Evolutionary conservation across 192 early-diverging fungal species (phyloP).

Genomic region (Gryganskiella cystojenkinii): DNA sequence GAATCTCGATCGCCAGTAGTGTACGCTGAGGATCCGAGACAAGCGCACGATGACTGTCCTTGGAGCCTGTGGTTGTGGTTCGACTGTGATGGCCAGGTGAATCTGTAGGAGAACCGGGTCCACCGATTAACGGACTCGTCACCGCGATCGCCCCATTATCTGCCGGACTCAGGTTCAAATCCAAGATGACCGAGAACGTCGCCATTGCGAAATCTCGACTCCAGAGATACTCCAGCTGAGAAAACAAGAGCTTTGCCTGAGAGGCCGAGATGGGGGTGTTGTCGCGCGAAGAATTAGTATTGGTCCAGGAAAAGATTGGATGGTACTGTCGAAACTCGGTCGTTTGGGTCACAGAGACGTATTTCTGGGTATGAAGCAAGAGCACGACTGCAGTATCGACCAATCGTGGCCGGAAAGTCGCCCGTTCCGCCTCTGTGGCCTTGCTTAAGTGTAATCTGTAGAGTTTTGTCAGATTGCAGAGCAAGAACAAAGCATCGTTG

Average conservation of each 20-base stretch:
- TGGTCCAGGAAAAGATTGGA: slow-evolving; percentile 41
- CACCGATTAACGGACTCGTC: neutral
- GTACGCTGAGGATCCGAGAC: slow-evolving; percentile 28
- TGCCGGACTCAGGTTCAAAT: slow-evolving; percentile 9
- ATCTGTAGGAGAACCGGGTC: neutral
- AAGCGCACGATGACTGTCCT: neutral
- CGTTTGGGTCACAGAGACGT: slow-evolving; percentile 29
- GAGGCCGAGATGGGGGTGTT: slow-evolving; percentile 25
- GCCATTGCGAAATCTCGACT: slow-evolving; percentile 38
- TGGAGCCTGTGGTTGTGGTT: neutral
- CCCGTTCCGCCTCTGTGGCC: neutral
- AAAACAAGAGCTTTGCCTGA: slow-evolving; percentile 28
- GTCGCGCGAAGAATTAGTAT: slow-evolving; percentile 26
- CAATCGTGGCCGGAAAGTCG: slow-evolving; percentile 9
- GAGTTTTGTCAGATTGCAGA: slow-evolving; percentile 33
- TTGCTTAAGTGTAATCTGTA: slow-evolving; percentile 6
- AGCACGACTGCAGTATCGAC: slow-evolving; percentile 30
- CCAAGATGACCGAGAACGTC: slow-evolving; percentile 17
- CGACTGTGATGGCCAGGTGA: neutral
- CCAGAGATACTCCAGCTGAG: slow-evolving; percentile 34
- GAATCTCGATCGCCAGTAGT: slow-evolving; percentile 56
- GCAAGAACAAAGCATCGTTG: slow-evolving; percentile 39
- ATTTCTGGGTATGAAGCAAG: slow-evolving; percentile 32
- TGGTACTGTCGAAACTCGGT: slow-evolving; percentile 41
- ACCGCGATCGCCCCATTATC: neutral